These are phyloP conservation scores for Fusarium abutilonis DNA, from an alignment of 2,329 filamentous ascomycete species.

Conservation along the genomic window DNA sequence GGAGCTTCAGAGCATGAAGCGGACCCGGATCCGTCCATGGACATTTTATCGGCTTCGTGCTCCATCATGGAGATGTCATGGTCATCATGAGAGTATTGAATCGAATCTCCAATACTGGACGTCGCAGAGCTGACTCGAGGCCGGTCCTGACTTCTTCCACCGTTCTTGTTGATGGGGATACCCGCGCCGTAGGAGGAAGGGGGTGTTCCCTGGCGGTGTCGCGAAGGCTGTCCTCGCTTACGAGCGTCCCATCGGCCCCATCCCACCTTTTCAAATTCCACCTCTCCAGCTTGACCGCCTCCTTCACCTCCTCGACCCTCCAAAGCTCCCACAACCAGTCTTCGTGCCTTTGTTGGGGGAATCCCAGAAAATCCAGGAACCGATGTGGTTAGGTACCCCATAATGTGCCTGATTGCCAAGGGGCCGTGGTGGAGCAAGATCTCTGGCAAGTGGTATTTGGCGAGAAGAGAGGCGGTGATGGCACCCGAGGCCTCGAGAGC, in stretches of 20 bases:
- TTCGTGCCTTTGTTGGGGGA: constrained; percentile 86
- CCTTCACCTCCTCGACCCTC: constrained; percentile 78
- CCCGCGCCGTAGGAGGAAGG: constrained; percentile 57
- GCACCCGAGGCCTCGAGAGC: constrained; percentile 76
- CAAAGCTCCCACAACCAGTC: constrained; percentile 90
- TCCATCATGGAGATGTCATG: constrained; percentile 75
- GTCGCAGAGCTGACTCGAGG: constrained; percentile 61
- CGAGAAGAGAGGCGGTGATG: constrained; percentile 86
- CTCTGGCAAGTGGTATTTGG: constrained; percentile 88
- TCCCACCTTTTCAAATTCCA: constrained; percentile 93
- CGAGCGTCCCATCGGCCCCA: constrained; percentile 97
- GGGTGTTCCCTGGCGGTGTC: constrained; percentile 56
- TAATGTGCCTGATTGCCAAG: constrained; percentile 92
- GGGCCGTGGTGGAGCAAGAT: constrained; percentile 92
- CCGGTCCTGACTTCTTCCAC: constrained; percentile 57
- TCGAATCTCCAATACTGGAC: constrained; percentile 75
- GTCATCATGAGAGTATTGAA: constrained; percentile 77
- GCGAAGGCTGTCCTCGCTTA: constrained; percentile 70
- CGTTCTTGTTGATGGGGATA: constrained; percentile 65
- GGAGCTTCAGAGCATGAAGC: constrained; percentile 81
- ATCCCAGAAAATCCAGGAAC: constrained; percentile 93
- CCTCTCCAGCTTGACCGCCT: constrained; percentile 72
- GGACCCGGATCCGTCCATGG: constrained; percentile 74
- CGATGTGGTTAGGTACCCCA: constrained; percentile 91
- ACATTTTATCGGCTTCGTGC: constrained; percentile 95